These are phyloP conservation scores for Candida namnaoensis DNA, from an alignment of 805 yeast species.

Conservation along the genomic window DNA sequence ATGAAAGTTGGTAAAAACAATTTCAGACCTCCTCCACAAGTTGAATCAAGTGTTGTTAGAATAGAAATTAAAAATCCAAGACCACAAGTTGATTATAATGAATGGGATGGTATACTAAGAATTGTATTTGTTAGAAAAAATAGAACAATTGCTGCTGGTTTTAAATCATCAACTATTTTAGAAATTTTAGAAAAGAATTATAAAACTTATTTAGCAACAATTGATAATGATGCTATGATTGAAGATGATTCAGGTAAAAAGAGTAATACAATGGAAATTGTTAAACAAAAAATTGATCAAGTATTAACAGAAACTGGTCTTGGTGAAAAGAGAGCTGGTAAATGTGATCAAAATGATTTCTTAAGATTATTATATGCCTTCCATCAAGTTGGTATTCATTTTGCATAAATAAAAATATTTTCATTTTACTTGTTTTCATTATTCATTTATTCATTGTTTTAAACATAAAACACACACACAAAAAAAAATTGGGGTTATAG, in stretches of 20 bases:
- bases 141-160: conserved; percentile 87
- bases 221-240: conserved; percentile 30
- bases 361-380: conserved; percentile 80
- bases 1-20: conserved; percentile 98
- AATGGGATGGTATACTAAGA: conserved; percentile 94
- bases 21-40: conserved; percentile 97
- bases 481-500: too few species aligned
- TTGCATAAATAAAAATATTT: conserved; percentile 43
- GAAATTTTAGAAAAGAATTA: conserved; percentile 85
- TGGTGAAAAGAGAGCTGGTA: conserved; percentile 83
- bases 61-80: conserved; percentile 88
- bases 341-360: conserved; percentile 93
- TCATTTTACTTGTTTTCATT: too few species aligned
- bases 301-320: conserved; percentile 77
- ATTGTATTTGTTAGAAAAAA: conserved; percentile 91
- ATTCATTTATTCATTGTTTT: too few species aligned
- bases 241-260: conserved; percentile 31
- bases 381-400: conserved; percentile 95
- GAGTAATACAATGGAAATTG: conserved; percentile 31
- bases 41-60: conserved; percentile 92
- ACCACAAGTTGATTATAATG: conserved; percentile 88
- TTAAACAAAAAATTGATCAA: conserved; percentile 60
- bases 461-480: too few species aligned
- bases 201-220: conserved; percentile 57
- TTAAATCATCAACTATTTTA: conserved; percentile 71